These are phyloP conservation scores for Elymus sibiricus DNA, from an alignment of 176 grass and related monocot species.

Conservation along the genomic window DNA sequence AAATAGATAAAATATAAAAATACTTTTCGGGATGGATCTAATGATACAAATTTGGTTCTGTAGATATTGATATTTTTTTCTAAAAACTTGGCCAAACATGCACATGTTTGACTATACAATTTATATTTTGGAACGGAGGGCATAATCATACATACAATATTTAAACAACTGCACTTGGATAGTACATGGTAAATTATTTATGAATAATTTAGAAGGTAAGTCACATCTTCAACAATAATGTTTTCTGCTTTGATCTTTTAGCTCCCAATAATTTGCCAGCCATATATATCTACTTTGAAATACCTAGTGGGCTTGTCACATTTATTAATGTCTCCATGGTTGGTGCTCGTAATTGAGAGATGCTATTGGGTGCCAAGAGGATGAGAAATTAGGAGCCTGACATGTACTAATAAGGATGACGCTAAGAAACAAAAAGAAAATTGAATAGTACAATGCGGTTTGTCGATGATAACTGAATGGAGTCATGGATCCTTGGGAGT, in stretches of 20 bases:
- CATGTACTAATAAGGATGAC: not conserved
- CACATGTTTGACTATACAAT: too few species aligned
- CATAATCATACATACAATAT: not conserved
- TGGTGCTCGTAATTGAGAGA: not conserved
- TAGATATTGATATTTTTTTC: too few species aligned
- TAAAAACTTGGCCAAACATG: too few species aligned
- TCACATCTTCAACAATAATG: not conserved
- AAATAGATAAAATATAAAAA: too few species aligned
- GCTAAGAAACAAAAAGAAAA: not conserved
- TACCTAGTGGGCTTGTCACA: not conserved
- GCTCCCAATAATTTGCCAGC: not conserved
- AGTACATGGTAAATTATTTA: slow-evolving; percentile 13
- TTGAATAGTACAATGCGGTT: not conserved
- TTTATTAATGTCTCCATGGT: slow-evolving; percentile 7
- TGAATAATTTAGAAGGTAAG: not conserved
- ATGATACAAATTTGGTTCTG: too few species aligned
- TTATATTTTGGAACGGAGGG: too few species aligned
- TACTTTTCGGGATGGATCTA: too few species aligned
- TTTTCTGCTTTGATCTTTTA: slow-evolving; percentile 10
- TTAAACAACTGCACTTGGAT: not conserved
- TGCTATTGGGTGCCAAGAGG: not conserved
- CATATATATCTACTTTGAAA: slow-evolving; percentile 4
- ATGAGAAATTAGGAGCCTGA: not conserved
- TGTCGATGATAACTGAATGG: not conserved
- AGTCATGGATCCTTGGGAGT: not conserved